Evolutionary conservation across 2,329 filamentous ascomycete species (phyloP).

Genomic region (Camillea tinctor): DNA sequence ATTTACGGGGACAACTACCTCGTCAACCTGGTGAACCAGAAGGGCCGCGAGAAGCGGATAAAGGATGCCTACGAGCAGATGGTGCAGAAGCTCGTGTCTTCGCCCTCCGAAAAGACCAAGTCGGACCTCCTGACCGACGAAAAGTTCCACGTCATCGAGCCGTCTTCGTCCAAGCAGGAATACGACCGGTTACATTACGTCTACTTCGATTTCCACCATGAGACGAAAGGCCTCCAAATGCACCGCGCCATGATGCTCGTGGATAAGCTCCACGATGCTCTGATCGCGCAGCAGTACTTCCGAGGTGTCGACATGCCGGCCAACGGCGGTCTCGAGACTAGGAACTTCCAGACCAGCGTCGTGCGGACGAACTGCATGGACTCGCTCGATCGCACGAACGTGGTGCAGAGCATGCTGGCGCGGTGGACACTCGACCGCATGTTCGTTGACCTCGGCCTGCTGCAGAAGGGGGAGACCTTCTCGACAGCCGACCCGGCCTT

Average conservation of each 20-base stretch:
- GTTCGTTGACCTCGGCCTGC: constrained; percentile 78
- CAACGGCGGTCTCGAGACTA: constrained; percentile 73
- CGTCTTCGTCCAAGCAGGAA: constrained; percentile 52
- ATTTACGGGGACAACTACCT: constrained; percentile 96
- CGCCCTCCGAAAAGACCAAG: constrained; percentile 64
- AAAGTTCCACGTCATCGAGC: constrained; percentile 78
- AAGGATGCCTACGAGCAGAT: constrained; percentile 95
- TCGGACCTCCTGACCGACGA: constrained; percentile 68
- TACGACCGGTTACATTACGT: constrained; percentile 90
- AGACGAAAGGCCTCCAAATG: constrained; percentile 94
- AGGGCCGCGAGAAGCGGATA: constrained; percentile 82
- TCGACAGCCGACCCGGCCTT: constrained; percentile 75
- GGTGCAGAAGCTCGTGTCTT: constrained; percentile 71
- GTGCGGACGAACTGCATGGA: constrained; percentile 99
- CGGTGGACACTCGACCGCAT: constrained; percentile 87
- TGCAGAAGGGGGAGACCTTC: constrained; percentile 73
- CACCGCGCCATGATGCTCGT: constrained; percentile 85
- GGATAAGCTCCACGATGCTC: constrained; percentile 73
- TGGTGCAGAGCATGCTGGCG: constrained; percentile 95
- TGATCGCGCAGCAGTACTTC: constrained; percentile 86
- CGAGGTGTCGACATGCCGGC: constrained; percentile 83
- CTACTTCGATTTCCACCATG: constrained; percentile 98
- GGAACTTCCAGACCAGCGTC: constrained; percentile 80
- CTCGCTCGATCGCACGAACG: constrained; percentile 95
- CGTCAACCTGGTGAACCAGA: constrained; percentile 96